phyloP scores from a whole-genome alignment of 306 rosid species.

The Carpinus viminea region DNA sequence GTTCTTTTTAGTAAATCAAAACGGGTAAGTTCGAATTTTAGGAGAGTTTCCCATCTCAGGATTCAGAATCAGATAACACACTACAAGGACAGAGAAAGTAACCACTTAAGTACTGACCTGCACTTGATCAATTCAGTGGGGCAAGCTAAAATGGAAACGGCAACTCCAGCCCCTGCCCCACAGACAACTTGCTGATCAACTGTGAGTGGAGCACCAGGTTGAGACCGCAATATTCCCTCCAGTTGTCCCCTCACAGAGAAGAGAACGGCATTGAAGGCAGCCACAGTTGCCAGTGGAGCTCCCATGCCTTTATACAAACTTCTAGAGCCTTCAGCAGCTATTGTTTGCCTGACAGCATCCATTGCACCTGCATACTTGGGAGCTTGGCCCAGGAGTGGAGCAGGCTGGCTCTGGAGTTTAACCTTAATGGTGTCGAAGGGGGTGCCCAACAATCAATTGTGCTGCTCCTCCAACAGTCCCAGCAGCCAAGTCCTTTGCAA shows the following conservation, averaged over 20 bases:
- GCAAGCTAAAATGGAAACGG: slow-evolving; percentile 92
- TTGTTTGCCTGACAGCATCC: slow-evolving; percentile 89
- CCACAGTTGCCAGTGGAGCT: slow-evolving; percentile 96
- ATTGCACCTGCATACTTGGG: slow-evolving; percentile 83
- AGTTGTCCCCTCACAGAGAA: slow-evolving; percentile 88
- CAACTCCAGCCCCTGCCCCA: slow-evolving; percentile 95
- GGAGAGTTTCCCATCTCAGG: background rate
- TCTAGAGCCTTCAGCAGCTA: slow-evolving; percentile 86
- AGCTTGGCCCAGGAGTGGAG: slow-evolving; percentile 79
- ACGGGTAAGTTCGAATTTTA: background rate
- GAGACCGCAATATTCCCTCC: slow-evolving; percentile 72
- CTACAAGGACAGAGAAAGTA: slow-evolving; percentile 14
- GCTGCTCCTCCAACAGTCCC: slow-evolving; percentile 96
- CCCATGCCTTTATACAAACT: slow-evolving; percentile 99
- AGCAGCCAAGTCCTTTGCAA: slow-evolving; percentile 84
- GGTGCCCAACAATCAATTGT: slow-evolving; percentile 86
- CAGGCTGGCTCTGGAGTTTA: slow-evolving; percentile 97
- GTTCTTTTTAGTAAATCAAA: slow-evolving; percentile 23
- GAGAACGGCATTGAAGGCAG: slow-evolving; percentile 92
- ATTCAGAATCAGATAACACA: background rate
- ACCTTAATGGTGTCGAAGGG: slow-evolving; percentile 98
- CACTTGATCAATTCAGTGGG: slow-evolving; percentile 95
- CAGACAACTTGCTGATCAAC: slow-evolving; percentile 68
- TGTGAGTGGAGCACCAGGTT: slow-evolving; percentile 73
- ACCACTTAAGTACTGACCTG: slow-evolving; percentile 50